phyloP scores from a whole-genome alignment of 257 asterid genomes.

The Hygrophila difformis region DNA sequence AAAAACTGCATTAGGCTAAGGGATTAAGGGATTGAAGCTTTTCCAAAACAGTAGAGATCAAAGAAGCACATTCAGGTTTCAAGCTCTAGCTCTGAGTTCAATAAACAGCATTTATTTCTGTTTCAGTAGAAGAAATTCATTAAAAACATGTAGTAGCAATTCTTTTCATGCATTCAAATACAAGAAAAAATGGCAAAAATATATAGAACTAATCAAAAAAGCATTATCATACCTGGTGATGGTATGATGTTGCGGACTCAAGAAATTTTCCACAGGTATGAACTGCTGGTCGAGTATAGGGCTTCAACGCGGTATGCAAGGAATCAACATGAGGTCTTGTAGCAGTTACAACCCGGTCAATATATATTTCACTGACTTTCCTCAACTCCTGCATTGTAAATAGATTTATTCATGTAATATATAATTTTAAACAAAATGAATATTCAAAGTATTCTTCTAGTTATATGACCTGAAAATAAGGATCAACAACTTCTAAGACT shows the following conservation, averaged over 20 bases:
- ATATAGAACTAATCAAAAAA: too few relatives aligned
- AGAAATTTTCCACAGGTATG: slow-evolving; percentile 64
- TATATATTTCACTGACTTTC: slow-evolving; percentile 65
- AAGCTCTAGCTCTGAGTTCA: too few relatives aligned
- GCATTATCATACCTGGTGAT: slow-evolving; percentile 76
- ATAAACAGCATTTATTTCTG: too few relatives aligned
- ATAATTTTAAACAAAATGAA: slow-evolving; percentile 4
- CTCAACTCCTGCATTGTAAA: slow-evolving; percentile 49
- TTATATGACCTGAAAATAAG: slow-evolving; percentile 61
- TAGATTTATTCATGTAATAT: slow-evolving; percentile 12
- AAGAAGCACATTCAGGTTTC: too few relatives aligned
- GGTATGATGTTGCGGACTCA: slow-evolving; percentile 66
- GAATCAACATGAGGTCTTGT: slow-evolving; percentile 80
- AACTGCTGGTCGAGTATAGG: slow-evolving; percentile 51
- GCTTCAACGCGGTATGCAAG: slow-evolving; percentile 40
- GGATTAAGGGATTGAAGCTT: too few relatives aligned
- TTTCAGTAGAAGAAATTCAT: too few relatives aligned
- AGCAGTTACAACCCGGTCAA: slow-evolving; percentile 76
- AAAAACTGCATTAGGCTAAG: too few relatives aligned
- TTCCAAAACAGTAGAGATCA: too few relatives aligned
- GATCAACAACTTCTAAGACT: slow-evolving; percentile 61
- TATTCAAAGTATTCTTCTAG: slow-evolving; percentile 1
- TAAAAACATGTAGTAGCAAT: too few relatives aligned
- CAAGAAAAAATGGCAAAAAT: too few relatives aligned
- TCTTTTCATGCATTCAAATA: too few relatives aligned